These are phyloP conservation scores for Physaria fendleri DNA, from an alignment of 345 rosid genomes.

Conservation along the genomic window DNA sequence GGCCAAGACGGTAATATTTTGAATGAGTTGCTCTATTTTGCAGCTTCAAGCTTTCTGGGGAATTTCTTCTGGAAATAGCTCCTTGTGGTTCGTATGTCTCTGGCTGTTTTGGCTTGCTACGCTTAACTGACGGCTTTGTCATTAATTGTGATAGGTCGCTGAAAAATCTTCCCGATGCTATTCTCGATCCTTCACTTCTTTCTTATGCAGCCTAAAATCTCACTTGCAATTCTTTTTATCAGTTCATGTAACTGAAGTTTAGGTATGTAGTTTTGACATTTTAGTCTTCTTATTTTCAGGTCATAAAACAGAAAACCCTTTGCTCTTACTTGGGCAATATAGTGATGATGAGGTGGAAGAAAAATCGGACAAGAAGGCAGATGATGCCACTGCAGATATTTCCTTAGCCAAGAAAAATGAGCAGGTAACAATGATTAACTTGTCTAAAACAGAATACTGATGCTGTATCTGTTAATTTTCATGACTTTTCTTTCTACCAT, in stretches of 20 bases:
- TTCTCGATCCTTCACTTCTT: neutral
- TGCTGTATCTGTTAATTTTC: conserved; percentile 10
- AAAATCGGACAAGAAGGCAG: conserved; percentile 30
- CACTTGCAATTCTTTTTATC: neutral
- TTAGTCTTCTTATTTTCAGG: conserved; percentile 51
- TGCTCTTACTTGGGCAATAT: conserved; percentile 84
- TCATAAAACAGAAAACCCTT: conserved; percentile 64
- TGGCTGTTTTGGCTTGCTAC: conserved; percentile 59
- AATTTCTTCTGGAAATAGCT: conserved; percentile 56
- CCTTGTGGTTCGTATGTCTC: conserved; percentile 92
- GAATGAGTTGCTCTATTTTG: conserved; percentile 67
- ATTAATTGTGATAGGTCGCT: conserved; percentile 61
- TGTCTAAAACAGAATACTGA: neutral
- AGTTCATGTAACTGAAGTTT: neutral
- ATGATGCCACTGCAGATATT: conserved; percentile 29
- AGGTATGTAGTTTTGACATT: conserved; percentile 29
- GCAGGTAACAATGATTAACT: conserved; percentile 42
- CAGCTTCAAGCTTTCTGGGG: conserved; percentile 56
- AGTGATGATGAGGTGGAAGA: conserved; percentile 84
- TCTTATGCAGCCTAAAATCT: conserved; percentile 6
- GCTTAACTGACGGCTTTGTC: conserved; percentile 56
- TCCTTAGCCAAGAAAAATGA: conserved; percentile 31
- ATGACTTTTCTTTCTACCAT: conserved; percentile 14
- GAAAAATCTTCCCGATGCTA: conserved; percentile 29
- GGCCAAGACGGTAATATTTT: conserved; percentile 55